These are phyloP conservation scores for Oryza nivara DNA, from an alignment of 176 grass and related monocot species.

Conservation along the genomic window DNA sequence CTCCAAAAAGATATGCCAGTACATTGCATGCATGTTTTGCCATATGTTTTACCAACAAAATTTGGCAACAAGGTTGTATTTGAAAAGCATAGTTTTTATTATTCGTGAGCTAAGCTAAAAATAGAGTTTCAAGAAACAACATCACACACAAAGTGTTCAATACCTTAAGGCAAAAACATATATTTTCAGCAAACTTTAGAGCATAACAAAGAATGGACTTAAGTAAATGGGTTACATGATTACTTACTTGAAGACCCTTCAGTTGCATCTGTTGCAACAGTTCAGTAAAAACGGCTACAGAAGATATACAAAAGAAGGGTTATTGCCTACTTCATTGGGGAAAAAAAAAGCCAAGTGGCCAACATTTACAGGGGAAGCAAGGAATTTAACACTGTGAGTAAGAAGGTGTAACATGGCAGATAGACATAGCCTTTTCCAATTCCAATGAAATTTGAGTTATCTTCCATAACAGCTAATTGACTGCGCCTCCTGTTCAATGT, in stretches of 20 bases:
- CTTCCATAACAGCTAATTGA: neutral
- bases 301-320: slow-evolving; percentile 28
- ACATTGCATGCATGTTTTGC: neutral
- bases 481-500: neutral
- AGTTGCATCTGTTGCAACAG: slow-evolving; percentile 73
- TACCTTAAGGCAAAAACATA: neutral
- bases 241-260: slow-evolving; percentile 79
- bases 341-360: neutral
- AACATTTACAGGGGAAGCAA: neutral
- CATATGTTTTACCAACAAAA: neutral
- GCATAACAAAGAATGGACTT: neutral
- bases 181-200: neutral
- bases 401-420: neutral
- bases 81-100: slow-evolving; percentile 15
- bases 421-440: neutral
- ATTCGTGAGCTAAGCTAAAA: neutral
- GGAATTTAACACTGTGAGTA: slow-evolving; percentile 22
- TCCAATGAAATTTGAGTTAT: neutral
- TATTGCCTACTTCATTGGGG: neutral
- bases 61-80: neutral
- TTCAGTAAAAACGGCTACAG: slow-evolving; percentile 72
- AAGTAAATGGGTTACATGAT: neutral
- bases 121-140: neutral
- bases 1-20: neutral
- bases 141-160: neutral